These are phyloP conservation scores for Ogataea hybrid DNA, from an alignment of 1,139 yeast genomes.

Conservation along the genomic window DNA sequence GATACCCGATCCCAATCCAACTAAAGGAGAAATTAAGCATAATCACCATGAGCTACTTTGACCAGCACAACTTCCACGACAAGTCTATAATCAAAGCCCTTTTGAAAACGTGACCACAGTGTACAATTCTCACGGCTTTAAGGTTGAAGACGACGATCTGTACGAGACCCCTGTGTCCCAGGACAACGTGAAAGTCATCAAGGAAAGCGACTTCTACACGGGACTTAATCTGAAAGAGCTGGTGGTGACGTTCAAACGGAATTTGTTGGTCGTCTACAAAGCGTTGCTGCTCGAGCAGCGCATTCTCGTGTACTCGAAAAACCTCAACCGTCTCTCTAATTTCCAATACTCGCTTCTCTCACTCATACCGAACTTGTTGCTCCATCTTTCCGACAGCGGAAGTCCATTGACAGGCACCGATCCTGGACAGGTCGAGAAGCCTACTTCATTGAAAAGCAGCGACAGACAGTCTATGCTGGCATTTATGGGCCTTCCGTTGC, in stretches of 20 bases:
- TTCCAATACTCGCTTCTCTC: conserved; percentile 73
- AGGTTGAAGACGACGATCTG: conserved; percentile 31
- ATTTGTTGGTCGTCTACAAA: conserved; percentile 69
- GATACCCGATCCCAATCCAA: conserved; percentile 85
- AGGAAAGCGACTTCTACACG: conserved; percentile 62
- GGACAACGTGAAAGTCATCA: conserved; percentile 30
- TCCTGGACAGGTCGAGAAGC: conserved; percentile 50
- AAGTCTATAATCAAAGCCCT: conserved; percentile 63
- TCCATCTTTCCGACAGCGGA: conserved; percentile 74
- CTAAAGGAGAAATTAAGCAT: conserved; percentile 87
- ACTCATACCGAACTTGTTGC: conserved; percentile 72
- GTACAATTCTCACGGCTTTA: conserved; percentile 34
- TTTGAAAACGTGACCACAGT: conserved; percentile 61
- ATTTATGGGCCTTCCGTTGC: conserved; percentile 87
- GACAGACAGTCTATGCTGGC: conserved; percentile 73
- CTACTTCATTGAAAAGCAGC: conserved; percentile 73
- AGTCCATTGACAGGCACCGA: conserved; percentile 69
- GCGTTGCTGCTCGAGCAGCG: conserved; percentile 73
- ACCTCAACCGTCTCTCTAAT: conserved; percentile 76
- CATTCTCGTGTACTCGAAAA: conserved; percentile 71
- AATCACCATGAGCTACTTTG: conserved; percentile 82
- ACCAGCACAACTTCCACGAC: conserved; percentile 76
- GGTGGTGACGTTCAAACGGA: conserved; percentile 55
- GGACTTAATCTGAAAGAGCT: conserved; percentile 73
- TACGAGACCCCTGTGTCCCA: conserved; percentile 20